phyloP scores from a whole-genome alignment of 768 basidiomycete genomes.

The Mycena latifolia region DNA sequence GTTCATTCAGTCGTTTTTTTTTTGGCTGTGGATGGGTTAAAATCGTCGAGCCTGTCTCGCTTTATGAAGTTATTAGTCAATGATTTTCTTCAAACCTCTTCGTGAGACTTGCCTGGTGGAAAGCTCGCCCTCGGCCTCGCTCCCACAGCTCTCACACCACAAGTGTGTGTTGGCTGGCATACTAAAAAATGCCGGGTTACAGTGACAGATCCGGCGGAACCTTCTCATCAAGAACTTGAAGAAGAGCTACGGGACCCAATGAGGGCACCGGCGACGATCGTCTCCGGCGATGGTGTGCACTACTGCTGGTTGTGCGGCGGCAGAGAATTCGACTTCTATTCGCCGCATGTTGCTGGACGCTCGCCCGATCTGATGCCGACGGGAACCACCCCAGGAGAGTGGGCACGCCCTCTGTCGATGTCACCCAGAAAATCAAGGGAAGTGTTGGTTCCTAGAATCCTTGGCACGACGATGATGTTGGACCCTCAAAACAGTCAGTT shows the following conservation, averaged over 20 bases:
- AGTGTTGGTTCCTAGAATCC: neutral
- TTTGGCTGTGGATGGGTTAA: no score
- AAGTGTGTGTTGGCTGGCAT: neutral
- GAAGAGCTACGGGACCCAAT: neutral
- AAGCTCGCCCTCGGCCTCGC: neutral
- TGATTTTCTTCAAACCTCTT: no score
- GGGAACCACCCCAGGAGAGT: neutral
- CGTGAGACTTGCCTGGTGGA: no score
- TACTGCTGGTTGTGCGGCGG: neutral
- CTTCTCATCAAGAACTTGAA: constrained; percentile 2
- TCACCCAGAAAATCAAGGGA: neutral
- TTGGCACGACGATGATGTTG: neutral
- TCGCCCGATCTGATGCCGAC: neutral
- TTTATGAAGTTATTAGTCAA: no score
- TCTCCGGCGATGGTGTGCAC: neutral
- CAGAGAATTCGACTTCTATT: neutral
- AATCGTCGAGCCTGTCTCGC: no score
- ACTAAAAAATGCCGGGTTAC: neutral
- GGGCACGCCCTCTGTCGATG: no score
- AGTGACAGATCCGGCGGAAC: neutral
- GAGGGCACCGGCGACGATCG: neutral
- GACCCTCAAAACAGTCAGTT: no score
- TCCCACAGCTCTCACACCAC: neutral
- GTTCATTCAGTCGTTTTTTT: no score
- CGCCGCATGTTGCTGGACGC: neutral